Evolutionary conservation across 148 eudicot genomes (phyloP).

Genomic region (Camellia lanceoleosa): DNA sequence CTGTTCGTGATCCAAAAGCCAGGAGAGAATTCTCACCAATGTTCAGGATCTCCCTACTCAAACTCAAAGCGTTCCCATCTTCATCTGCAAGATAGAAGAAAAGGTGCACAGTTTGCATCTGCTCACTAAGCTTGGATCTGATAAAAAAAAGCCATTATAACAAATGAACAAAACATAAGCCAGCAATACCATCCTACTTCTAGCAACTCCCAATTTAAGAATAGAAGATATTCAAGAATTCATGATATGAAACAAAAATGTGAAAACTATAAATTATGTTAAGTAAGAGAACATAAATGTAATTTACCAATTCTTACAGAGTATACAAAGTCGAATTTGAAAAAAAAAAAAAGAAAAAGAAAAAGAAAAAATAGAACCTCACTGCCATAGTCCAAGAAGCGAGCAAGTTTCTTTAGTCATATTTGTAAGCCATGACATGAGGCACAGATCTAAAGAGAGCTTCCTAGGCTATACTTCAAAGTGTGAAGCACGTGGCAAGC

Average conservation of each 20-base stretch:
- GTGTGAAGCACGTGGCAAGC: neutral
- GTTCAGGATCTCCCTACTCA: slow-evolving; percentile 47
- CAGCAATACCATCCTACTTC: neutral
- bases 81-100: slow-evolving; percentile 98
- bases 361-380: neutral
- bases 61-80: slow-evolving; percentile 55
- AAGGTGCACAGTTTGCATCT: slow-evolving; percentile 50
- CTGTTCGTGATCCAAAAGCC: slow-evolving; percentile 74
- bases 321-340: neutral
- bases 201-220: neutral
- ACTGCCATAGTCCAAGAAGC: neutral
- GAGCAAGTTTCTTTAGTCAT: neutral
- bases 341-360: neutral
- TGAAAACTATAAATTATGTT: neutral
- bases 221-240: neutral
- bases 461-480: neutral
- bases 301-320: slow-evolving; percentile 5
- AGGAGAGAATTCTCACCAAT: slow-evolving; percentile 49
- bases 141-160: slow-evolving; percentile 5
- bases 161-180: slow-evolving; percentile 4
- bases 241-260: neutral
- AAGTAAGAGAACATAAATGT: neutral
- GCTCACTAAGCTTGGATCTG: slow-evolving; percentile 46
- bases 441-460: neutral
- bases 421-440: neutral